Evolutionary conservation across 441 rosid genomes (phyloP), one percentile per base, ranked within the genome.

Genomic region (Erodium moschatum): DNA sequence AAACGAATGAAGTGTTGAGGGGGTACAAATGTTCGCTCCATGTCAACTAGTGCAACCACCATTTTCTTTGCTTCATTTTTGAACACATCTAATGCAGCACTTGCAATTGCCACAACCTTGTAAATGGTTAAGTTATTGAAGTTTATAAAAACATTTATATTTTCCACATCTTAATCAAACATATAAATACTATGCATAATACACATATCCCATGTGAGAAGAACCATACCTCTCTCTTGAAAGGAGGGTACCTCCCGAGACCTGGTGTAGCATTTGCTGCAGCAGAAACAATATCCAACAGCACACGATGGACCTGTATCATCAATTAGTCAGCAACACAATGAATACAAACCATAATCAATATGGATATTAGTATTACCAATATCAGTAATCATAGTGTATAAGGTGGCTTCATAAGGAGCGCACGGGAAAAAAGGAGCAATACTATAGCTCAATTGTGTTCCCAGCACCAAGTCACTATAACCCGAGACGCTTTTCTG

Each of bases 11-110:
- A 93, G 78, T 90, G 97, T 69, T 93, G 98, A 65, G 98, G 97
- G 60, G 98, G 98, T 70, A 92, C 98, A 81, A 93, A 93, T 29
- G 85, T 96, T 60, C 98, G 95, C 81, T 93, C 98, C 98, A 93
- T 29, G 31, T 29, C 31, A 29, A 29, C 31, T 4, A 29, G 3
- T 29, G 31, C 31, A 29, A 29, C 31, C 15, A 93, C 98, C 98
- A 93, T 93, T 75, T 87, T 90, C 73, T 81, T 91, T 46, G 98
- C 87, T 75, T 93, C 97, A 74, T 60, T 84, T 80, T 91, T 93
- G 77, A 93, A 93, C 64, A 77, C 86, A 74, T 93, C 98, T 63
- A 93, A 87, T 64, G 96, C 98, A 73, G 85, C 77, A 85, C 79
- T 87, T 67, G 97, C 98, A 80, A 90, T 86, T 72, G 90, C 87